phyloP scores from a whole-genome alignment of 805 yeast species.

The Yarrowia alimentaria region DNA sequence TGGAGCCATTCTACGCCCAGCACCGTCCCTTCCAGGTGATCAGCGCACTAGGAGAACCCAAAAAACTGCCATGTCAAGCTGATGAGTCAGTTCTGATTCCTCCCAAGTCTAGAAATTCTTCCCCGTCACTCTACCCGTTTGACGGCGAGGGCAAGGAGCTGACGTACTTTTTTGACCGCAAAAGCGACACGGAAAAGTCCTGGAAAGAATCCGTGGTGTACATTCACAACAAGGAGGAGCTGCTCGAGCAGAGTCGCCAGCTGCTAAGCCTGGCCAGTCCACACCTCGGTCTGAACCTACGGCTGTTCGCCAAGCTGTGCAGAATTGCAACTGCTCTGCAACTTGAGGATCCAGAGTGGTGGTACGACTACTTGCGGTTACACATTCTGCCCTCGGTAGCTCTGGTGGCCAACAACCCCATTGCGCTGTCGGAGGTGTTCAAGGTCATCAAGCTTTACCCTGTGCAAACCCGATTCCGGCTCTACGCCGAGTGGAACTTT shows the following conservation, averaged over 20 bases:
- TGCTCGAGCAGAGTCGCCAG: conserved; percentile 50
- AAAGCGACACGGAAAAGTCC: conserved; percentile 46
- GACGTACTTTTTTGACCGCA: conserved; percentile 36
- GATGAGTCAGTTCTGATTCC: neutral
- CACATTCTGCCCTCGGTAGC: conserved; percentile 64
- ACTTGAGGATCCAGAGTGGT: conserved; percentile 33
- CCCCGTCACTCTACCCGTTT: conserved; percentile 4
- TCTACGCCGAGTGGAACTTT: conserved; percentile 75
- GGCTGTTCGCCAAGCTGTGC: conserved; percentile 56
- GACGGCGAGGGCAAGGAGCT: conserved; percentile 5
- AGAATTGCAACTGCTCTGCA: conserved; percentile 49
- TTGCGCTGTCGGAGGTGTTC: conserved; percentile 60
- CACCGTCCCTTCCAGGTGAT: conserved; percentile 5
- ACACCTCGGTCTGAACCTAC: conserved; percentile 49
- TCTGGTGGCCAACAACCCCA: conserved; percentile 54
- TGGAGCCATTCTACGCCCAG: conserved; percentile 49
- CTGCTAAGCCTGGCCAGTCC: conserved; percentile 57
- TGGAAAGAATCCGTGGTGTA: conserved; percentile 50
- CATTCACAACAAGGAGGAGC: conserved; percentile 44
- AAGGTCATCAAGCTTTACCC: conserved; percentile 54
- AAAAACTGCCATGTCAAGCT: neutral
- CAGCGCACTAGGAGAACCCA: neutral
- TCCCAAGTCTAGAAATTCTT: neutral
- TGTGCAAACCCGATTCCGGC: conserved; percentile 62
- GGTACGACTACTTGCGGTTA: conserved; percentile 65